These are phyloP conservation scores for Diplocarpon rosae DNA, from an alignment of 2,329 filamentous ascomycete genomes.

Conservation along the genomic window DNA sequence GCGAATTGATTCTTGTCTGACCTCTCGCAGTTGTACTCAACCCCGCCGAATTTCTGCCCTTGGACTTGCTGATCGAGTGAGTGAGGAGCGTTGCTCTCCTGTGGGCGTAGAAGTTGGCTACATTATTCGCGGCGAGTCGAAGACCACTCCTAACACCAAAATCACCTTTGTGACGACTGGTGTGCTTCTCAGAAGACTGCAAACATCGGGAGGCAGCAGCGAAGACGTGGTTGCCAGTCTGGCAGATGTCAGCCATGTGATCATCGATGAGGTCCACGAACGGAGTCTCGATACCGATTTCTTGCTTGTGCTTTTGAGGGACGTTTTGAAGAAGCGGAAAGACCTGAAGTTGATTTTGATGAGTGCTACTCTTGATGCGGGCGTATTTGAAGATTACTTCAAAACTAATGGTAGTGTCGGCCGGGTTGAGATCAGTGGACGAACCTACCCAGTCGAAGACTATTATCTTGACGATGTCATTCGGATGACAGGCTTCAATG, in stretches of 20 bases:
- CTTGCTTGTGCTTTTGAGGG: conserved; percentile 72
- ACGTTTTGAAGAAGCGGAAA: conserved; percentile 62
- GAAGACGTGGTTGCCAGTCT: conserved; percentile 74
- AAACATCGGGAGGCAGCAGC: conserved; percentile 71
- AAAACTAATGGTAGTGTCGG: conserved; percentile 59
- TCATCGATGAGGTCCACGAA: conserved; percentile 96
- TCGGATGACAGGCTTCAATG: conserved; percentile 62
- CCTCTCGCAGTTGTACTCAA: conserved; percentile 57
- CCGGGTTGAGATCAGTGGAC: conserved; percentile 73
- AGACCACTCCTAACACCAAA: conserved; percentile 60
- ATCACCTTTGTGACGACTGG: conserved; percentile 95
- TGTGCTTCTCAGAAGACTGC: conserved; percentile 80
- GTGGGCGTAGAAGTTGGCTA: conserved; percentile 89
- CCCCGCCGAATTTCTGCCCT: conserved; percentile 89
- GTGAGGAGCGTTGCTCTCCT: conserved; percentile 72
- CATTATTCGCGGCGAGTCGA: conserved; percentile 82
- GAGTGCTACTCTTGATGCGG: conserved; percentile 89
- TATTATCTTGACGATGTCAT: conserved; percentile 85
- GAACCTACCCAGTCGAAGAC: conserved; percentile 84
- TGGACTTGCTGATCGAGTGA: conserved; percentile 86
- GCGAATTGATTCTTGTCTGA: conserved; percentile 6
- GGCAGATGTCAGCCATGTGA: conserved; percentile 84
- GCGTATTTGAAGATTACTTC: conserved; percentile 79
- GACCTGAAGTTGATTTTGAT: conserved; percentile 88
- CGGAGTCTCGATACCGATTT: conserved; percentile 93